Percentiles rank a stretch among this genome's conserved stretches.
Evolutionary conservation across 768 basidiomycete genomes (phyloP).

Genomic region (Boletus pseudopeckii): DNA sequence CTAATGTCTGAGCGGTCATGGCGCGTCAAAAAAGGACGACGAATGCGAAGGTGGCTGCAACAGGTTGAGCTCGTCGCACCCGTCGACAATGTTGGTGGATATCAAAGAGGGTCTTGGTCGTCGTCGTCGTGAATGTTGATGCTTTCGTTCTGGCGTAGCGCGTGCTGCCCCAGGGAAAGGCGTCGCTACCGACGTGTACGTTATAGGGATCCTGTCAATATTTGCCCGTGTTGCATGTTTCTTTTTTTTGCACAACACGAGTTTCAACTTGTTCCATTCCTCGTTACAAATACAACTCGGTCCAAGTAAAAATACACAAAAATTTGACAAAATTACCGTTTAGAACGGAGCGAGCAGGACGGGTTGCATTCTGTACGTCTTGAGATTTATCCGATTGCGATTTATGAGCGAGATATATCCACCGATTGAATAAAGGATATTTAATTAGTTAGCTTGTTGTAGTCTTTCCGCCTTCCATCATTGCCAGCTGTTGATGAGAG

Average conservation of each 20-base stretch:
- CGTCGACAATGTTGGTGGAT: neutral
- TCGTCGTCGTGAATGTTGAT: conserved; percentile 12
- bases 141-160: neutral
- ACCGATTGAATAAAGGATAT: conserved; percentile 14
- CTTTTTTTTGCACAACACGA: neutral
- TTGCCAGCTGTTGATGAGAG: neutral
- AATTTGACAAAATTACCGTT: neutral
- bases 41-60: neutral
- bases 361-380: conserved; percentile 8
- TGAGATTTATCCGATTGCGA: conserved; percentile 9
- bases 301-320: conserved; percentile 23
- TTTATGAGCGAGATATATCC: conserved; percentile 16
- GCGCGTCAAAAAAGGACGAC: conserved; percentile 11
- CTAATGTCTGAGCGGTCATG: conserved; percentile 19
- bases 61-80: conserved; percentile 6
- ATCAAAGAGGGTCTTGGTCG: neutral
- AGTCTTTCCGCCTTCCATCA: neutral
- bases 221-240: conserved; percentile 23
- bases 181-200: neutral
- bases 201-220: conserved; percentile 2
- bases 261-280: conserved; percentile 3
- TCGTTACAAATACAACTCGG: conserved; percentile 22
- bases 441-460: conserved; percentile 13
- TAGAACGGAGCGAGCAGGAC: conserved; percentile 13
- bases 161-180: neutral